phyloP scores from a whole-genome alignment of 1,284 basidiomycete genomes.

The Volvariella volvacea region DNA sequence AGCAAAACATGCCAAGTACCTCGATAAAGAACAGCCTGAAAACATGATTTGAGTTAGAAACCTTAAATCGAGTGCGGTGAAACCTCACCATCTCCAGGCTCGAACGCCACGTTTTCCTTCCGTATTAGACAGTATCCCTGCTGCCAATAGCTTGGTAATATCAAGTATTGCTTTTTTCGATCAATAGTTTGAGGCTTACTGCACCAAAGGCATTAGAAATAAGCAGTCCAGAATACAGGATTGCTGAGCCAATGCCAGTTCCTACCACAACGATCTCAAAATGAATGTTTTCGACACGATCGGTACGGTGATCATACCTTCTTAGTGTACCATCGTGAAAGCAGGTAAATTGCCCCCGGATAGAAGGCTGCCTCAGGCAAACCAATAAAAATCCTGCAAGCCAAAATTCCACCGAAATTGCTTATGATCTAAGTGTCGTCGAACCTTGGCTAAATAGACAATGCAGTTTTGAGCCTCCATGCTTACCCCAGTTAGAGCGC shows the following conservation, averaged over 20 bases:
- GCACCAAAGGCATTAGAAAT: conserved; percentile 74
- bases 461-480: background rate
- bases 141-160: conserved; percentile 48
- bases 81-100: conserved; percentile 64
- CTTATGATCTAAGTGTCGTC: conserved; percentile 36
- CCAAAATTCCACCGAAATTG: conserved; percentile 49
- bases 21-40: conserved; percentile 59
- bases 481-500: conserved; percentile 50
- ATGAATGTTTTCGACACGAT: background rate
- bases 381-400: conserved; percentile 55
- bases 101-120: conserved; percentile 59
- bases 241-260: conserved; percentile 64
- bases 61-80: too few relatives aligned
- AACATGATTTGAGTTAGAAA: too few relatives aligned
- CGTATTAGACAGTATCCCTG: conserved; percentile 65
- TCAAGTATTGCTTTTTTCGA: conserved; percentile 3
- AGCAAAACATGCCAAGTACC: conserved; percentile 21
- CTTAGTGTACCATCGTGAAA: conserved; percentile 62
- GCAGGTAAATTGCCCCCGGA: conserved; percentile 53
- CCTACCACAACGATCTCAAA: conserved; percentile 27
- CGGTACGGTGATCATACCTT: conserved; percentile 30
- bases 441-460: background rate
- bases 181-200: conserved; percentile 28
- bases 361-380: conserved; percentile 64
- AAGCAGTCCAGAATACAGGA: conserved; percentile 64